Evolutionary conservation across 2,329 filamentous ascomycete species (phyloP), one percentile per base, ranked within the genome.

Genomic region (Clonostachys chloroleuca): DNA sequence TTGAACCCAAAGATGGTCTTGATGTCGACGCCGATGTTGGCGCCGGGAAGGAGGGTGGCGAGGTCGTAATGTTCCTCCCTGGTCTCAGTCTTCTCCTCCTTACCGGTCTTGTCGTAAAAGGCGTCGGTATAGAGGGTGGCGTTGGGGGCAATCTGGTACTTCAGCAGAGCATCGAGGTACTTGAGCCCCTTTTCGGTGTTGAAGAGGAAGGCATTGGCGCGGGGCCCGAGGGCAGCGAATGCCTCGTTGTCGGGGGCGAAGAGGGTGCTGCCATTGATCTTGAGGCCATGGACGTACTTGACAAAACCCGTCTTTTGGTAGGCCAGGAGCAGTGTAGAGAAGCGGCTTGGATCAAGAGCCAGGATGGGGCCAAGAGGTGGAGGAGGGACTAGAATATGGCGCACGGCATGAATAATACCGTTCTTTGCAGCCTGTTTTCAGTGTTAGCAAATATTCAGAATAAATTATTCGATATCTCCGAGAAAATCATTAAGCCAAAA

Each of bases 171-270:
- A 54, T 80, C 82, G 16, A 96, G 78, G 61, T 89, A 95, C 63
- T 84, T 84, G 52, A 78, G 72, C 2, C 92, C 92, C 45, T 75
- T 78, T 30, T 80, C 73, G 49, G 86, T 88, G 64, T 78, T 79
- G 76, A 96, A 96, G 5, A 96, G 74, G 75, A 95, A 96, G 18
- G 84, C 87, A 60, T 92, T 95, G 57, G 86, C 80, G 47, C 64
- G 74, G 1, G 80, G 77, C 1, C 90, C 89, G 1, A 96, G 83
- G 54, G 80, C 80, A 56, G 77, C 61, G 71, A 92, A 96, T n/a
- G 91, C 92, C 5, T 67, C 69, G 74, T 96, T 96, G 42, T 78
- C 81, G 0, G 92, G 91, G 0, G 87, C 87, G 58, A 96, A 95
- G 51, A 94, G 62, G 4, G 91, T 96, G 37, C 83, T 82, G 35